Percentiles rank a stretch among this genome's conserved stretches.
phyloP scores from a whole-genome alignment of 192 early-diverging fungal genomes.

The Glomus cerebriforme region DNA sequence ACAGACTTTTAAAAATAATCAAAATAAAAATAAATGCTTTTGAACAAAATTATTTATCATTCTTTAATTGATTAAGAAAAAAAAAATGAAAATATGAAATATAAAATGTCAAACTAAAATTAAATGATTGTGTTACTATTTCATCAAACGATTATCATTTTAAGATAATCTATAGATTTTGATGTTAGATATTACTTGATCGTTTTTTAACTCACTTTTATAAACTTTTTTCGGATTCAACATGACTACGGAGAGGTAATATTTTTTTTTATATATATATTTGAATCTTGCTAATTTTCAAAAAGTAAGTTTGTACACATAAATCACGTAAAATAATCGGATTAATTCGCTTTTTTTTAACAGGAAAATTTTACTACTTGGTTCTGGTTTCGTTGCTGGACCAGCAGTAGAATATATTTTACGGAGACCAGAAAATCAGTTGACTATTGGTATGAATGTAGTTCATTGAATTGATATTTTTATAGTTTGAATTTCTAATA shows the following conservation, averaged over 20 bases:
- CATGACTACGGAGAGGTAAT: not conserved
- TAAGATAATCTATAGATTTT: not conserved
- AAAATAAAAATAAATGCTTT: too few relatives aligned
- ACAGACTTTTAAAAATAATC: too few relatives aligned
- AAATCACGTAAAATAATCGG: too few relatives aligned
- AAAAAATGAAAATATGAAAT: too few relatives aligned
- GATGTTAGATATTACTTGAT: not conserved
- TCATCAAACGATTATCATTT: too few relatives aligned
- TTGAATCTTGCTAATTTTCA: not conserved
- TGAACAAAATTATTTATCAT: too few relatives aligned
- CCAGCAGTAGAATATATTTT: slow-evolving; percentile 92
- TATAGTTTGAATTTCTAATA: not conserved
- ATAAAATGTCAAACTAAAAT: too few relatives aligned
- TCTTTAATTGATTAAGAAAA: too few relatives aligned
- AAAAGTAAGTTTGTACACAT: too few relatives aligned
- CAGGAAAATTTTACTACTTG: slow-evolving; percentile 92
- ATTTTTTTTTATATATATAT: not conserved
- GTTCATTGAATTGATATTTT: not conserved
- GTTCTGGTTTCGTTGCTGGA: slow-evolving; percentile 96
- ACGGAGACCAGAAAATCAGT: slow-evolving; percentile 81
- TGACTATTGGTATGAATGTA: slow-evolving; percentile 76
- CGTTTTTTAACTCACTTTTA: too few relatives aligned
- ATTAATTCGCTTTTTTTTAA: not conserved
- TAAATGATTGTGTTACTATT: too few relatives aligned
- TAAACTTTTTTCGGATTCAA: not conserved